Conservation (phyloP, 306 rosid genomes). For the Ochetophila trinervis region DNA sequence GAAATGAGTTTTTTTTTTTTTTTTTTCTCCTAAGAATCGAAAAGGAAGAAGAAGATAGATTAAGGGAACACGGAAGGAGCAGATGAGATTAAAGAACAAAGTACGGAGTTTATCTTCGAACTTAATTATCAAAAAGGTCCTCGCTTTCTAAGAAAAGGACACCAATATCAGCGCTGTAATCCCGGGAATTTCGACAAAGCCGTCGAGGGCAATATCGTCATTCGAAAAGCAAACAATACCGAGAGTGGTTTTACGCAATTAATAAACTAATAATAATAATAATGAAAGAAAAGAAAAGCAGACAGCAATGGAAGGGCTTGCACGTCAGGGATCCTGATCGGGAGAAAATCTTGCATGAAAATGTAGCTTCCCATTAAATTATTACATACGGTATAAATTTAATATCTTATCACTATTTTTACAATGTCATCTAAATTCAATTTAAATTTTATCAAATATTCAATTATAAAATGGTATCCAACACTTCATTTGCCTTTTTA, state of each 20-base stretch:
- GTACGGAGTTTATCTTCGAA: neutral
- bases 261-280: neutral
- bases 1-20: neutral
- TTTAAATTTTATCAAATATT: too few relatives aligned
- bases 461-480: too few relatives aligned
- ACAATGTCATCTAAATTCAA: too few relatives aligned
- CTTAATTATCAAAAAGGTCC: neutral
- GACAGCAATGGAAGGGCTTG: conserved; percentile 17
- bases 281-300: neutral
- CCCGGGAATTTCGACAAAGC: neutral
- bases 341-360: too few relatives aligned
- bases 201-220: neutral
- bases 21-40: neutral
- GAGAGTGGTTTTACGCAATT: neutral
- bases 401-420: too few relatives aligned
- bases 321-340: conserved; percentile 29
- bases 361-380: too few relatives aligned
- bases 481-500: too few relatives aligned
- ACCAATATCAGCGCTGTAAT: neutral
- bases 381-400: too few relatives aligned
- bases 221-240: neutral
- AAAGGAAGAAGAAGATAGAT: neutral
- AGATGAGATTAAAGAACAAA: neutral
- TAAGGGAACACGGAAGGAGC: neutral
- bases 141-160: neutral